phyloP scores from a whole-genome alignment of 495 filamentous ascomycete species.

The Lineolata rhizophorae region DNA sequence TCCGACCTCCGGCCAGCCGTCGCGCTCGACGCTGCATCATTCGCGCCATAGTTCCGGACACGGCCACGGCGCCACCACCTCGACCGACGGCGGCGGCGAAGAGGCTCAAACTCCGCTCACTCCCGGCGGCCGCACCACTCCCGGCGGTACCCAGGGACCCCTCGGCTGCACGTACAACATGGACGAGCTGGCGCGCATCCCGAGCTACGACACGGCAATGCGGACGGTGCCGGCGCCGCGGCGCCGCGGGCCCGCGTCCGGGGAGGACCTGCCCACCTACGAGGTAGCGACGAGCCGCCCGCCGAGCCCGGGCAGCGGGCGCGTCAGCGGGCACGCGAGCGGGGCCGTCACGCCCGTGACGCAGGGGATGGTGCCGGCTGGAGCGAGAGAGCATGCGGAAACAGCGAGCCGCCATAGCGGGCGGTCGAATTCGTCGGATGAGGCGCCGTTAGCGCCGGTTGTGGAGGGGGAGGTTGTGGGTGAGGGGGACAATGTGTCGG shows the following conservation, averaged over 20 bases:
- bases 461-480: too few relatives aligned
- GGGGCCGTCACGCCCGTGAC: too few relatives aligned
- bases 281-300: conserved; percentile 19
- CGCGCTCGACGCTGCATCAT: too few relatives aligned
- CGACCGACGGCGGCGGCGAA: conserved; percentile 4
- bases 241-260: conserved; percentile 8
- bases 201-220: conserved; percentile 20
- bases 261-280: conserved; percentile 16
- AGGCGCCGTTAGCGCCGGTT: too few relatives aligned
- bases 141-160: conserved; percentile 11
- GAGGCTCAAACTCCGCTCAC: conserved; percentile 2
- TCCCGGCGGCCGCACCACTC: conserved; percentile 1
- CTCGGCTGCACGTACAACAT: conserved; percentile 14
- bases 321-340: too few relatives aligned
- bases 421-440: too few relatives aligned
- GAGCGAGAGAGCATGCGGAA: too few relatives aligned
- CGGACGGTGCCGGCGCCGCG: conserved; percentile 11
- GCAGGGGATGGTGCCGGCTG: too few relatives aligned
- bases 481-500: too few relatives aligned
- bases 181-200: too few relatives aligned
- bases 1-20: too few relatives aligned
- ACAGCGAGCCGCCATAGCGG: too few relatives aligned
- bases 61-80: conserved; percentile 6
- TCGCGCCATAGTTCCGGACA: conserved; percentile 5
- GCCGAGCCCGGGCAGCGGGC: conserved; percentile 14